Evolutionary conservation across 305 asterid species (phyloP), one percentile per base, ranked within the genome.

Genomic region (Rubia peregrina): DNA sequence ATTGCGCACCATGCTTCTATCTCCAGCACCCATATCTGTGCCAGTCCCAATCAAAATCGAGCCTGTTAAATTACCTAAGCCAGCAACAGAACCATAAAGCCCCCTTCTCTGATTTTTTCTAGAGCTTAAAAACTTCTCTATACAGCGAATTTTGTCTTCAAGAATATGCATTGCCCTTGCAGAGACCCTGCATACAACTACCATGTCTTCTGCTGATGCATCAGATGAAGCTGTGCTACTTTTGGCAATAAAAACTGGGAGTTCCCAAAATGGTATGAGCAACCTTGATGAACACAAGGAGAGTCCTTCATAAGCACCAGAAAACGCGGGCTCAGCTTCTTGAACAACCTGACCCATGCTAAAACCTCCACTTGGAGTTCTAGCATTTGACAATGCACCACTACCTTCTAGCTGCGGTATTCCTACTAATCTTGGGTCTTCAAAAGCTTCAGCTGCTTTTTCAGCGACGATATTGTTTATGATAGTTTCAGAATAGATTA

Each of bases 271-370:
- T 33, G 99, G 99, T 71, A 91, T 71, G 68, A 95, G 94, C 74
- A 95, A 83, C 80, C 99, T 89, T 62, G 99, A 95, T 65, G 99
- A 81, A 80, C 97, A 90, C 73, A 95, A 80, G 75, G 97, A 90
- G 43, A 95, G 94, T 71, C 99, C 99, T 75, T 95, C 96, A 70
- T 90, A 88, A 83, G 98, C 95, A 77, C 96, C 96, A 51, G 99
- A 95, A 83, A 91, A 95, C 42, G 91, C 88, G 67, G 97, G 98
- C 80, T 95, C 98, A 33, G 97, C 96, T 69, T 91, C 97, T 82
- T 94, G 97, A 79, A 90, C 96, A 68, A 94, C 99, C 85, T 91
- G 99, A 16, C 98, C 99, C 98, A 94, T 94, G 90, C 97, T 94
- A 88, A 94, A 92, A 64, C 98, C 99, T 67, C 93, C 95, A 74